These are phyloP conservation scores for Albatrellus ellisii DNA, from an alignment of 768 basidiomycete genomes.

Conservation along the genomic window DNA sequence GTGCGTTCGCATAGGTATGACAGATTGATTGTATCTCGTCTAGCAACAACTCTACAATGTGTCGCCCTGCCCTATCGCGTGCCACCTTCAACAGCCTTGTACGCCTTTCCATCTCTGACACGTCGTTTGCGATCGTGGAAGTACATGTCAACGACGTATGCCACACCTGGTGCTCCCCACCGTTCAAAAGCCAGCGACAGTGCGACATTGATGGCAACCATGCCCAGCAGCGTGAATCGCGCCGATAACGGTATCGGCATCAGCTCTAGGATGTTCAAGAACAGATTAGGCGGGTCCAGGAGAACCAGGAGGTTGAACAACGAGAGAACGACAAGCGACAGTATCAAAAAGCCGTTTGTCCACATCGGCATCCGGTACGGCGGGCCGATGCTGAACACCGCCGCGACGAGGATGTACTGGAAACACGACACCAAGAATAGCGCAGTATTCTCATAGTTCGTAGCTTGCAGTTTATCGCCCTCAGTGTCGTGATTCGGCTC, in stretches of 20 bases:
- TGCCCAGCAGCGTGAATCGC: slow-evolving; percentile 53
- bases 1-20: no score
- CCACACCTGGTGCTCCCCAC: slow-evolving; percentile 51
- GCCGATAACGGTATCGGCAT: slow-evolving; percentile 61
- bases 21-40: no score
- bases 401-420: slow-evolving; percentile 96
- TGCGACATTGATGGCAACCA: slow-evolving; percentile 56
- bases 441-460: slow-evolving; percentile 85
- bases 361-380: slow-evolving; percentile 93
- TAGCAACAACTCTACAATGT: no score
- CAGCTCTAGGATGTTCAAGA: slow-evolving; percentile 58
- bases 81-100: slow-evolving; percentile 75
- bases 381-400: slow-evolving; percentile 95
- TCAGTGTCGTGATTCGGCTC: slow-evolving; percentile 26
- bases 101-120: slow-evolving; percentile 55
- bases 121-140: slow-evolving; percentile 31
- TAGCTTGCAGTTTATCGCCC: slow-evolving; percentile 64
- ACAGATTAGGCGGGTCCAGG: slow-evolving; percentile 47
- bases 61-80: no score
- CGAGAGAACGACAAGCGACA: slow-evolving; percentile 54
- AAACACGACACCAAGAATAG: slow-evolving; percentile 93
- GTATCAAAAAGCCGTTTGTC: slow-evolving; percentile 87
- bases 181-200: slow-evolving; percentile 67
- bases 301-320: slow-evolving; percentile 68
- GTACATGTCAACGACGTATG: slow-evolving; percentile 37